Conservation (phyloP, 1,139 yeast genomes). For the Hyphopichia fennica region DNA sequence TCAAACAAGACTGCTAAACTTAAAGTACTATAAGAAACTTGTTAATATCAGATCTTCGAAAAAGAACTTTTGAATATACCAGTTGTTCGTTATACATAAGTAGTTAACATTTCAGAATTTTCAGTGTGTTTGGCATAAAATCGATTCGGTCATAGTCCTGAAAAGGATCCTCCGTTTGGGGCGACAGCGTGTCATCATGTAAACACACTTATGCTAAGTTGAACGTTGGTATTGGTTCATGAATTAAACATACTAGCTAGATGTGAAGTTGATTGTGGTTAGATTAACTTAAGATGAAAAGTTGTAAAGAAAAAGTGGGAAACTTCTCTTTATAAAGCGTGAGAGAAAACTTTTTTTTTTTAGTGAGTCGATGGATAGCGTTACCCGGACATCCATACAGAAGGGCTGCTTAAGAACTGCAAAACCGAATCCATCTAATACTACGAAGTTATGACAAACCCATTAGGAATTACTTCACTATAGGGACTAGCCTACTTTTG, state of each 20-base stretch:
- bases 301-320: not conserved
- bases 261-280: too few relatives aligned
- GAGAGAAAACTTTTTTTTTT: constrained; percentile 5
- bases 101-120: constrained; percentile 40
- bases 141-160: constrained; percentile 61
- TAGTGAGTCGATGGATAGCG: not conserved
- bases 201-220: not conserved
- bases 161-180: constrained; percentile 59
- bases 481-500: too few relatives aligned
- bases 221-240: too few relatives aligned
- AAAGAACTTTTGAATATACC: not conserved
- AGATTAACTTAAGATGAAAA: not conserved
- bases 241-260: too few relatives aligned
- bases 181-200: constrained; percentile 54
- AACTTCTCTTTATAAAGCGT: not conserved
- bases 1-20: not conserved
- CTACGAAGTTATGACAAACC: not conserved
- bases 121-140: constrained; percentile 53
- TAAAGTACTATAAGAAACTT: not conserved
- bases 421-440: not conserved
- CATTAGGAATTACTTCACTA: too few relatives aligned
- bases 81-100: not conserved
- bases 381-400: not conserved
- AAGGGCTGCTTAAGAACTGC: constrained; percentile 1
- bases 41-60: constrained; percentile 1